Base-by-base conservation (phyloP, 75 land plant species). In the Picea glauca region DNA sequence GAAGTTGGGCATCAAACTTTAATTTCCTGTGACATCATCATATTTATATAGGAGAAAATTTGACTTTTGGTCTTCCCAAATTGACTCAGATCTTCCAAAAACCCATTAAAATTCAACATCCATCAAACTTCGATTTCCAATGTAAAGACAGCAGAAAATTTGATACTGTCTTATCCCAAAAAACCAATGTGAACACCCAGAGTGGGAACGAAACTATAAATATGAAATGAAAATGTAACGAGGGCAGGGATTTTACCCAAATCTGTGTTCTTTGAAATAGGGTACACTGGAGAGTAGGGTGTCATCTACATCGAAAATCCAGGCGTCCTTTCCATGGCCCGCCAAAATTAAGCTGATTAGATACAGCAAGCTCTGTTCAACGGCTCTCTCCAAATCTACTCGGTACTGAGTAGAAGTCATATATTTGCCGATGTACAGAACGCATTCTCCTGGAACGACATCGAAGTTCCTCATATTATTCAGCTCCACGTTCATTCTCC, bases 231-330 rank as follows among this genome's bases (percentile, higher is more conserved):
- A 43, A 43, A 46, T 46, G 6, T 46, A 7, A 46, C 8, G 6
- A 7, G 54, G 9, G 54, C 54, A 46, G 6, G 9, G 9, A 46
- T n/a, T 75, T 60, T 83, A 91, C 94, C 93, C 94, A 77, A 75
- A 91, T 38, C 85, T 85, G 80, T 87, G 93, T 2, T 82, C 77
- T 17, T 64, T 77, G 60, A 87, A 88, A 56, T 87, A 91, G 26
- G 94, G 91, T 23, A 90, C 80, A 77, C 86, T 87, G 2, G 93
- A 91, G 35, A 93, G 82, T 73, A 90, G 66, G 1, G 93, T 93
- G 67, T 93, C 93, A 75, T 91, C 93, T 4, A 93, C 59, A 54
- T 93, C 93, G 58, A 93, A 90, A 61, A 93, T 78, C 88, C 93
- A 87, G 57, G 77, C 90, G 56, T 93, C 90, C 63, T 74, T 83